Percentiles rank a stretch among this genome's conserved stretches.
Conservation (phyloP, 2,329 filamentous ascomycete species). For the Hypoxylon sp. region DNA sequence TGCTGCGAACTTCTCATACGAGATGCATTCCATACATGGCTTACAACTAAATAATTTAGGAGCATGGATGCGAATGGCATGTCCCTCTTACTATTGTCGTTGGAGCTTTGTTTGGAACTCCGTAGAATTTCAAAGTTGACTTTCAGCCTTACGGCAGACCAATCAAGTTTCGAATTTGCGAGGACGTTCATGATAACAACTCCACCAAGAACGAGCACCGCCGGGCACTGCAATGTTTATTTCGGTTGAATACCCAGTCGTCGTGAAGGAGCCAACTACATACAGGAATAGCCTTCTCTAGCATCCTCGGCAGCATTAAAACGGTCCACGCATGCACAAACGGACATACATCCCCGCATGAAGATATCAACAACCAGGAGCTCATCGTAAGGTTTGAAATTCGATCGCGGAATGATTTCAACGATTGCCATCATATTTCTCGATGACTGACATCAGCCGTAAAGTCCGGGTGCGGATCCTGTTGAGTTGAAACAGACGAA, state of each 20-base stretch:
- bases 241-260: conserved; percentile 7
- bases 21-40: neutral
- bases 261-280: neutral
- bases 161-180: conserved; percentile 14
- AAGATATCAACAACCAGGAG: conserved; percentile 13
- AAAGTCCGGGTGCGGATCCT: conserved; percentile 30
- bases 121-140: conserved; percentile 25
- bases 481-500: conserved; percentile 39
- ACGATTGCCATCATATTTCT: conserved; percentile 43
- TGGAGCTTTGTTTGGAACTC: conserved; percentile 30
- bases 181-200: conserved; percentile 11
- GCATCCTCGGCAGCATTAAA: neutral
- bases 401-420: conserved; percentile 22
- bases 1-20: conserved; percentile 27
- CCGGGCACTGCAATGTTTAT: neutral
- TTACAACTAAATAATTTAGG: neutral
- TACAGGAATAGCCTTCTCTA: conserved; percentile 13
- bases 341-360: conserved; percentile 22
- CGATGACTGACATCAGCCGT: conserved; percentile 41
- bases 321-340: conserved; percentile 10
- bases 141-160: conserved; percentile 31
- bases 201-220: conserved; percentile 15
- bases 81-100: conserved; percentile 1
- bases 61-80: neutral
- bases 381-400: conserved; percentile 17